Evolutionary conservation across 139 green algal genomes (phyloP).

Genomic region (Trebouxia sp.): DNA sequence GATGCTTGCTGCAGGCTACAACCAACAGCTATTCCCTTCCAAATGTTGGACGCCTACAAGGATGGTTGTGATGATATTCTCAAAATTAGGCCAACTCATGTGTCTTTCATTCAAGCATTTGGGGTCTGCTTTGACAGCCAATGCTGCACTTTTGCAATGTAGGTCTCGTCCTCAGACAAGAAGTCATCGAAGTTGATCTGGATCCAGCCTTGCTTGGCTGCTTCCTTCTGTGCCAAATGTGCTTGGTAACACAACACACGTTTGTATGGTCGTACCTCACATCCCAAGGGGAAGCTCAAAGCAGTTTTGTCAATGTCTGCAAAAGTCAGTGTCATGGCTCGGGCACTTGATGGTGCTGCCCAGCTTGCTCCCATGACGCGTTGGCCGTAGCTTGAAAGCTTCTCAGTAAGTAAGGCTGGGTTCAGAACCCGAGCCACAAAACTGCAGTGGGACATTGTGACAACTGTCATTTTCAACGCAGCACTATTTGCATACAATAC

Average conservation of each 20-base stretch:
- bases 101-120: no score
- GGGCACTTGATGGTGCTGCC: constrained; percentile 1
- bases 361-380: constrained; percentile 2
- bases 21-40: background rate
- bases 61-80: constrained; percentile 7
- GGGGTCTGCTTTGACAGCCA: no score
- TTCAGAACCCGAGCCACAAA: background rate
- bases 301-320: background rate
- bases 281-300: constrained; percentile 10
- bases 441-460: no score
- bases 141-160: no score
- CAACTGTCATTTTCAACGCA: no score
- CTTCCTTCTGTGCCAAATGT: constrained; percentile 3
- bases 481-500: no score
- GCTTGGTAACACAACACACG: constrained; percentile 13
- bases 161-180: no score
- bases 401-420: background rate
- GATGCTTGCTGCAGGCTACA: background rate
- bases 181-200: constrained; percentile 15
- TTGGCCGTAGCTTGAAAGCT: constrained; percentile 5
- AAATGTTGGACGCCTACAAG: background rate
- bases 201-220: constrained; percentile 6
- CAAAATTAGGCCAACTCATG: no score
- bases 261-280: constrained; percentile 9
- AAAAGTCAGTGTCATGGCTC: constrained; percentile 13